Evolutionary conservation across 2,329 filamentous ascomycete species (phyloP), one percentile per base, ranked within the genome.

Genomic region (Aureobasidium uvarum): DNA sequence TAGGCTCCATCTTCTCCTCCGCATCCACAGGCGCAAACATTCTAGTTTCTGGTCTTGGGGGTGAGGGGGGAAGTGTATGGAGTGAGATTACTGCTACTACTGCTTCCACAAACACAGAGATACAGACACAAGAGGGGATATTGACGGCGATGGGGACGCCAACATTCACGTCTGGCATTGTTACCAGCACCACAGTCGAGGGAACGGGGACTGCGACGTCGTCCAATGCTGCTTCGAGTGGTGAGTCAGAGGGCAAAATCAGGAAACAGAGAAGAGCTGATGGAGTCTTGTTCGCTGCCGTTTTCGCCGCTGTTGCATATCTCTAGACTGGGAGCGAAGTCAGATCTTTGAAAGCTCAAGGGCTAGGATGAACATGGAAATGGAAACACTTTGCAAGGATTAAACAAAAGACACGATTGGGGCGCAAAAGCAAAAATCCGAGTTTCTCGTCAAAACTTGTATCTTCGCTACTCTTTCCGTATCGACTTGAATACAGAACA

Each of bases 291-390:
- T 38, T 58, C 16, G 62, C 51, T 54, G 41, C 51, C 43, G 5
- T 62, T 3, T 62, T 62, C 13, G 58, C 58, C 4, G 58, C 58
- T 51, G 58, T 62, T n/a, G 58, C 58, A 2, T 51, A 51, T 16
- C 6, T 62, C 0, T 62, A 41, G 33, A 31, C 5, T 31, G 28
- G 28, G 6, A 5, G 28, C 28, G 5, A 31, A 31, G 2, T 31
- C 28, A 31, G 28, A 31, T 31, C 28, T 25, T 25, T 25, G 25
- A 25, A 4, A 25, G 2, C 25, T 25, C 25, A 25, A 25, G 25
- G 25, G 25, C 25, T 25, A 25, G 25, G 25, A 25, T 25, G 25
- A 25, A 25, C 25, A 25, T n/a, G 4, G 25, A 25, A 25, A 25
- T 25, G 4, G 4, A 25, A 25, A 2, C 25, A 25, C 25, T 25